These are phyloP conservation scores for Cephaloascus fragrans DNA, from an alignment of 805 yeast genomes.

Conservation along the genomic window DNA sequence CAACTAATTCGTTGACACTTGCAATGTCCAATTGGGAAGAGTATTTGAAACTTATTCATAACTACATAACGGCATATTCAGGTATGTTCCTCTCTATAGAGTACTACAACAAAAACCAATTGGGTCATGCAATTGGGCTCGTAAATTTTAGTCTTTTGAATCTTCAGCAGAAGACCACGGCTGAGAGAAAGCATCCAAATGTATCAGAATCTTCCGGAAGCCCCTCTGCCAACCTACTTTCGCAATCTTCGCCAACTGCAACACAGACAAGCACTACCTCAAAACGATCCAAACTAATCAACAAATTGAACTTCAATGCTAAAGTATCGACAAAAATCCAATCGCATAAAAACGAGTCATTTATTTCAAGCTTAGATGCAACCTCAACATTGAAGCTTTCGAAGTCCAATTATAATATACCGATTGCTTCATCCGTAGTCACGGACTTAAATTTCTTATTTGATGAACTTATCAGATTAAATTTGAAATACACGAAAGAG, in stretches of 20 bases:
- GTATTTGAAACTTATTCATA: constrained; percentile 19
- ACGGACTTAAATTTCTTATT: constrained; percentile 27
- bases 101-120: constrained; percentile 28
- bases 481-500: constrained; percentile 31
- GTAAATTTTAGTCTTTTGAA: constrained; percentile 23
- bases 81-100: constrained; percentile 36
- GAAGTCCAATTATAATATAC: constrained; percentile 18
- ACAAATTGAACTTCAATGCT: constrained; percentile 1
- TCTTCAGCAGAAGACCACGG: constrained; percentile 23
- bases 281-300: neutral
- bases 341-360: constrained; percentile 19
- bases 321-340: constrained; percentile 11
- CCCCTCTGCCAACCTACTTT: too few relatives aligned
- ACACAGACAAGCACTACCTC: constrained; percentile 3
- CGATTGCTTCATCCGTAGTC: constrained; percentile 19
- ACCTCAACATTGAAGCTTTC: constrained; percentile 22
- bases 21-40: constrained; percentile 13
- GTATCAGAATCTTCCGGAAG: too few relatives aligned
- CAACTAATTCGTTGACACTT: constrained; percentile 3
- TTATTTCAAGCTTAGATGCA: constrained; percentile 20
- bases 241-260: constrained; percentile 5
- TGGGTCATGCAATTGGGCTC: constrained; percentile 39
- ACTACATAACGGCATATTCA: constrained; percentile 29
- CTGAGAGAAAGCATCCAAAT: constrained; percentile 2
- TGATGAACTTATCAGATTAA: constrained; percentile 27